Evolutionary conservation across 371 early-diverging fungal species (phyloP), one percentile per base, ranked within the genome.

Genomic region (Smittium mucronatum): DNA sequence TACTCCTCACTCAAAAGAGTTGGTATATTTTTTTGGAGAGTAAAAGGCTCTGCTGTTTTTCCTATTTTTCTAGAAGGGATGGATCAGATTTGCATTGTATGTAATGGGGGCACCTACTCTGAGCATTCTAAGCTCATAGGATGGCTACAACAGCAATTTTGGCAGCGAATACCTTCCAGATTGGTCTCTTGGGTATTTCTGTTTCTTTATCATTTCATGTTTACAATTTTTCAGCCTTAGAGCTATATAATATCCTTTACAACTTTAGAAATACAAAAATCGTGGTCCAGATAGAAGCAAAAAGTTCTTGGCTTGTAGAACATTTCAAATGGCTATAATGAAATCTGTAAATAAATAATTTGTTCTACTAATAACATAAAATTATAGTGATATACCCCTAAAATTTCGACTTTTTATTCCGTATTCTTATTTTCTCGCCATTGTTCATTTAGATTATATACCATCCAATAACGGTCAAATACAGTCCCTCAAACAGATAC

Each of bases 401-500:
- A 33, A 33, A 61, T 15, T 61, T n/a, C n/a, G n/a, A n/a, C n/a
- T n/a, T n/a, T 21, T 21, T 57, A 57, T 21, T 57, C 21, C 21
- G 26, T 17, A 57, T 26, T 57, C 57, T 57, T 17, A 21, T 17
- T 17, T 57, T 57, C 21, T 57, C 26, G 57, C 57, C 26, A 26
- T 57, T 57, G 57, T 11, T 61, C 21, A 11, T 61, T 11, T 61
- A 33, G 65, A 65, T 65, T n/a, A 65, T 65, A 15, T 65, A 34
- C 34, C 65, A 65, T n/a, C 65, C 65, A 31, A n/a, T 33, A 25
- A 65, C 65, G 11, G 34, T 31, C 5, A 65, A 65, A 36, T 65
- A 65, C 36, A 65, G 65, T 65, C 65, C 65, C 17, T 65, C 65
- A 25, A 65, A 65, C 34, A 21, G 34, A 65, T 65, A 65, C n/a